Percentiles rank a stretch among this genome's conserved stretches.
Conservation (phyloP, 2,329 filamentous ascomycete species). For the Calonectria hawksworthii region DNA sequence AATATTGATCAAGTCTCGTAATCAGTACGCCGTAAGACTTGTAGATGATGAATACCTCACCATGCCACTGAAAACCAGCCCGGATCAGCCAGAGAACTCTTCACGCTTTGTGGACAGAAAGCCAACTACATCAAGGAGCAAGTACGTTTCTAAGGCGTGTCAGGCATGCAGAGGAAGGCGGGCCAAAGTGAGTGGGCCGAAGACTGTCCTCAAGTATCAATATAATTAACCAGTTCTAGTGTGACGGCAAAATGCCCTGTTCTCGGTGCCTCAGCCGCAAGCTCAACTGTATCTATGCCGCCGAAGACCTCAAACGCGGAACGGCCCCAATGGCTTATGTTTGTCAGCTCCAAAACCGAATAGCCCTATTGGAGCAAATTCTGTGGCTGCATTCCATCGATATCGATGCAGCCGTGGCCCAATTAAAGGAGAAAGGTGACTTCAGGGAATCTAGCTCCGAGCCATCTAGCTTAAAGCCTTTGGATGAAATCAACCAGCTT, state of each 20-base stretch:
- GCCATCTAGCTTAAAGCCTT: not conserved
- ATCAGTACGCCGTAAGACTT: too few species aligned
- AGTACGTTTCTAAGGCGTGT: conserved; percentile 48
- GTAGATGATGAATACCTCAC: not conserved
- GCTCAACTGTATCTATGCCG: conserved; percentile 42
- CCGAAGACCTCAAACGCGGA: not conserved
- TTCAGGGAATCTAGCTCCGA: not conserved
- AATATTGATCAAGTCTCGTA: too few species aligned
- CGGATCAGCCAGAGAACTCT: not conserved
- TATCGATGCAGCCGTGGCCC: not conserved
- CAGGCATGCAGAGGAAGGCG: conserved; percentile 54
- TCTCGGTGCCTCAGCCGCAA: conserved; percentile 45
- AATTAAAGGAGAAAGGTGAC: not conserved
- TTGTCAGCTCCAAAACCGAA: not conserved
- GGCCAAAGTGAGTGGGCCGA: conserved; percentile 49
- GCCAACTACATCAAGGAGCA: conserved; percentile 3
- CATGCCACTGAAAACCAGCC: not conserved
- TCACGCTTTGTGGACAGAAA: not conserved
- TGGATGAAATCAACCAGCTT: not conserved
- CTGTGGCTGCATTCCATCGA: conserved; percentile 11
- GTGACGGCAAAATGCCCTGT: conserved; percentile 8
- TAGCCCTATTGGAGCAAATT: not conserved
- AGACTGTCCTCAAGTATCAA: not conserved
- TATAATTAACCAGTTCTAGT: not conserved
- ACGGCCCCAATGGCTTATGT: not conserved